Conservation (phyloP, 1,284 basidiomycete genomes). For the Heterobasidion irregulare region DNA sequence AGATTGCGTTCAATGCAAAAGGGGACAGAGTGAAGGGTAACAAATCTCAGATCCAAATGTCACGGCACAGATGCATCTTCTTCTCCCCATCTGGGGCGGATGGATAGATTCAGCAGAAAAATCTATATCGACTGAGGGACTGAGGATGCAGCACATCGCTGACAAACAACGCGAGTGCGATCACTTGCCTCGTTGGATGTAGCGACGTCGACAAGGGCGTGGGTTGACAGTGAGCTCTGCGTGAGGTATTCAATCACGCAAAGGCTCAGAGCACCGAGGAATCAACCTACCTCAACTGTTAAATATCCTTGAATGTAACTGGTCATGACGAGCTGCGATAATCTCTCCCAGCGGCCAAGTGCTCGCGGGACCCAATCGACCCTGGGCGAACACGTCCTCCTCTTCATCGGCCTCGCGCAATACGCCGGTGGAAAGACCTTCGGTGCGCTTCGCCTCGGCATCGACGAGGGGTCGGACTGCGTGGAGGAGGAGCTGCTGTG, state of each 20-base stretch:
- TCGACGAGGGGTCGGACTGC: conserved; percentile 61
- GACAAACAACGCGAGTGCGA: too few species aligned
- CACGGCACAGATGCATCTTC: too few species aligned
- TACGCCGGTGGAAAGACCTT: conserved; percentile 30
- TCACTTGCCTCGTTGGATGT: too few species aligned
- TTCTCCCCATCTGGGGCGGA: too few species aligned
- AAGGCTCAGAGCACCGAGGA: background rate
- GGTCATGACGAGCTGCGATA: conserved; percentile 82
- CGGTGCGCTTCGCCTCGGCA: conserved; percentile 35
- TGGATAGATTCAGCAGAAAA: too few species aligned
- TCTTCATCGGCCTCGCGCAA: conserved; percentile 22
- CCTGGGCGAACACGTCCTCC: conserved; percentile 15
- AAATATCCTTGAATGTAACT: conserved; percentile 94
- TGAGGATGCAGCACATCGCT: too few species aligned
- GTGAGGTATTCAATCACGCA: background rate
- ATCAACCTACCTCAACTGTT: conserved; percentile 50
- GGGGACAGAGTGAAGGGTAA: too few species aligned
- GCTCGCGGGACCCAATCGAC: conserved; percentile 49
- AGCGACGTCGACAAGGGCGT: too few species aligned
- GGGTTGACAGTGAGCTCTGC: too few species aligned
- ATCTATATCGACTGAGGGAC: too few species aligned
- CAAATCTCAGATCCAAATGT: too few species aligned
- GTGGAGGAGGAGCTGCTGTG: conserved; percentile 83
- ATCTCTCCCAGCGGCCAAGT: conserved; percentile 98
- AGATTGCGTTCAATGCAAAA: too few species aligned